Evolutionary conservation across 495 filamentous ascomycete genomes (phyloP), one percentile per base, ranked within the genome.

Genomic region (Aspergillus avenaceus): DNA sequence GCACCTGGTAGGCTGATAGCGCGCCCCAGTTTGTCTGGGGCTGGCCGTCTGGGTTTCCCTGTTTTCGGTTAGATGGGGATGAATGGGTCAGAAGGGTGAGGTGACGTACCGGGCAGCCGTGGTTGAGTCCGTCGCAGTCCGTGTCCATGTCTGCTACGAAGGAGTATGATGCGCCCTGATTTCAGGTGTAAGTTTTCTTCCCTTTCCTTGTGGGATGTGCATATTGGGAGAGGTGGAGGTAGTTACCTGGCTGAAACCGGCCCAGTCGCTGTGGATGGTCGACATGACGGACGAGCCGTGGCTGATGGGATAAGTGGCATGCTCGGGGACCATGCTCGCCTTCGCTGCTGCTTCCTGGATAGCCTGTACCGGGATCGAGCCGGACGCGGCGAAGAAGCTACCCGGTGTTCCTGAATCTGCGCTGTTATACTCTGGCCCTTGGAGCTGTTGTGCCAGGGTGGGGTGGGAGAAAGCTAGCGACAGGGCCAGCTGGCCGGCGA

Each of bases 61-160:
- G 14, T 11, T 7, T 31, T 26, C 16, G 0, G 24, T 36, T 44
- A 23, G 28, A 13, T 11, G 18, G 2, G 2, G 3, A n/a, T 22
- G 19, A 23, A 25, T 3, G 28, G 7, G 27, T 12, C 11, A 16
- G 13, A 16, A 31, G 27, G 4, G 34, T 21, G 34, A 19, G 5
- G 31, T 7, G 31, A 11, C 41, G 1, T 50, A 66, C 67, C 52
- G 55, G 54, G 54, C 69, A 72, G 21, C 54, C 45, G 26, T 61
- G 62, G 40, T 70, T 59, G 4, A 69, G 49, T 3, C 69, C 69
- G 44, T 72, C 69, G 25, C 69, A 72, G 48, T 72, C 69, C 0
- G 70, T 65, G 47, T 72, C 66, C 69, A 72, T 72, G 32, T 72
- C 66, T 0, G 69, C 66, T 0, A 66, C 43, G 56, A 57, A 72